These are phyloP conservation scores for Erigeron canadensis DNA, from an alignment of 129 eudicot genomes.

Conservation along the genomic window DNA sequence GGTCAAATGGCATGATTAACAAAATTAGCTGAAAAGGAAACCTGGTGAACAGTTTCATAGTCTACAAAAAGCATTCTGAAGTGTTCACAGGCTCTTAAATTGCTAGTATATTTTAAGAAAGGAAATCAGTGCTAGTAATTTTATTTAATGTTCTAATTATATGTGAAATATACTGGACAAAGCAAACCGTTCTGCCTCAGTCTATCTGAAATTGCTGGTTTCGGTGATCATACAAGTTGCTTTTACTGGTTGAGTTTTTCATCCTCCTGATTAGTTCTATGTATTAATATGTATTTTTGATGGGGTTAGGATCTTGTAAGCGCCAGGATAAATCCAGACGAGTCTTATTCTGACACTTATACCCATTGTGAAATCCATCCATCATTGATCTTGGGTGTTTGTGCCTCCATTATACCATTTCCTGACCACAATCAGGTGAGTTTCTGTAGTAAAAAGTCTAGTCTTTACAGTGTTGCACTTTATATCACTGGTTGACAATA, in stretches of 20 bases:
- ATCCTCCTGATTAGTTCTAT: background rate
- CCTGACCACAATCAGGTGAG: conserved; percentile 97
- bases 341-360: conserved; percentile 82
- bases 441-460: background rate
- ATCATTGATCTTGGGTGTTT: conserved; percentile 85
- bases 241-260: background rate
- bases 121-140: background rate
- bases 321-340: conserved; percentile 75
- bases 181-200: background rate
- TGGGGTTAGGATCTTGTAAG: conserved; percentile 71
- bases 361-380: conserved; percentile 99
- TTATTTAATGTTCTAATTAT: background rate
- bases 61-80: background rate
- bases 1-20: background rate
- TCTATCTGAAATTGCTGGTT: background rate
- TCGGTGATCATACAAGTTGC: background rate
- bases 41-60: background rate
- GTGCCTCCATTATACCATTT: conserved; percentile 97
- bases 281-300: background rate
- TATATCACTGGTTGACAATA: background rate
- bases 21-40: background rate
- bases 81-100: background rate
- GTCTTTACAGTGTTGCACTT: background rate
- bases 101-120: background rate
- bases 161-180: background rate